Conservation (phyloP, 2,329 filamentous ascomycete species). For the Trematosphaeria pertusa region DNA sequence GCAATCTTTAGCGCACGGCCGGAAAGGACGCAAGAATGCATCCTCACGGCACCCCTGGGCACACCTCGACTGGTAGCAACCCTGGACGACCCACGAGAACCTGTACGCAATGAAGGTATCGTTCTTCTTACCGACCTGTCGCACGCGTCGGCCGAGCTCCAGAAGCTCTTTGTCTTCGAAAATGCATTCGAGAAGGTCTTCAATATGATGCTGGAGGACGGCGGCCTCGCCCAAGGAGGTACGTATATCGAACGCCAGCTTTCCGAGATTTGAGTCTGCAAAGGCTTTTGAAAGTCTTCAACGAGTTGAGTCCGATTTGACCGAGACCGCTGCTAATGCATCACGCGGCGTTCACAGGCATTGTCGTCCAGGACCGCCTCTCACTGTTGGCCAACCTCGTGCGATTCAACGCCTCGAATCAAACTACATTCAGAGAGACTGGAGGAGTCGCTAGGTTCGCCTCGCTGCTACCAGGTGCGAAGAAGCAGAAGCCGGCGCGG, state of each 20-base stretch:
- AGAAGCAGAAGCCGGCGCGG: slow-evolving; percentile 62
- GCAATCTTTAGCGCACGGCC: slow-evolving; percentile 85
- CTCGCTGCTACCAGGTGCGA: slow-evolving; percentile 69
- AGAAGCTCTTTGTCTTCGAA: slow-evolving; percentile 95
- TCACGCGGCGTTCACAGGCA: too few relatives aligned
- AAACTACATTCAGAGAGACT: slow-evolving; percentile 91
- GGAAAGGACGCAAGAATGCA: slow-evolving; percentile 92
- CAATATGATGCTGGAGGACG: slow-evolving; percentile 79
- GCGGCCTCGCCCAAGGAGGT: slow-evolving; percentile 82
- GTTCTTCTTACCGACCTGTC: slow-evolving; percentile 89
- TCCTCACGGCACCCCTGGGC: slow-evolving; percentile 86
- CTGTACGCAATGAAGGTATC: slow-evolving; percentile 82
- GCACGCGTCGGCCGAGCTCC: slow-evolving; percentile 83
- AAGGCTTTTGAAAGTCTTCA: too few relatives aligned
- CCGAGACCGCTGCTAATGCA: too few relatives aligned
- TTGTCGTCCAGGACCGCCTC: slow-evolving; percentile 90
- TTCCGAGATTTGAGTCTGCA: too few relatives aligned
- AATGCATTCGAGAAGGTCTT: slow-evolving; percentile 91
- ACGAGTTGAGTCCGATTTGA: too few relatives aligned
- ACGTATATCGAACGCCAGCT: too few relatives aligned
- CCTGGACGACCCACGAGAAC: slow-evolving; percentile 85
- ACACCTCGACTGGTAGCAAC: slow-evolving; percentile 84
- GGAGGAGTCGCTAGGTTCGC: slow-evolving; percentile 78
- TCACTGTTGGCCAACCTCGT: slow-evolving; percentile 90
- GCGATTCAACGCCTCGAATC: slow-evolving; percentile 86